Conservation (phyloP, 2,329 filamentous ascomycete genomes). For the Alternaria consortialis region DNA sequence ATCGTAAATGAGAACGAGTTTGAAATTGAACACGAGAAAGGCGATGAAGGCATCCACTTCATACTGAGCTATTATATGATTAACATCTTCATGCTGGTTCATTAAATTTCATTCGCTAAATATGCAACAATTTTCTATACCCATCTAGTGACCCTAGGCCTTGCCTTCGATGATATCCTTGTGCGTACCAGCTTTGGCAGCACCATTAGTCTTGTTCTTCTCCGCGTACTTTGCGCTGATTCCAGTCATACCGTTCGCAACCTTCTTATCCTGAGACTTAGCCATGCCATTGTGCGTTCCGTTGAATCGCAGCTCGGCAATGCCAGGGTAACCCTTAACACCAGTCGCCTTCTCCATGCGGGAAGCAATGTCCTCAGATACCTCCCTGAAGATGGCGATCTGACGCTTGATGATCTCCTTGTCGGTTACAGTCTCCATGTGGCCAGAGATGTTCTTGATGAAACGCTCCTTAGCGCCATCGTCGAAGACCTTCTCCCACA, state of each 20-base stretch:
- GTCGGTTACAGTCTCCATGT: conserved; percentile 67
- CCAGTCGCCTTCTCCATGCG: conserved; percentile 70
- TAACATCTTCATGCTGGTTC: no score
- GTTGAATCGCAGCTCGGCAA: conserved; percentile 65
- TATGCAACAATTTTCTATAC: not conserved
- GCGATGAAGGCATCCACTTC: no score
- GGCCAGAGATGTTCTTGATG: conserved; percentile 67
- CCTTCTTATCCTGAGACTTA: conserved; percentile 56
- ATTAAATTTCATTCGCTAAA: conserved; percentile 1
- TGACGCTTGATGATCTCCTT: conserved; percentile 70
- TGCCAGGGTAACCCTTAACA: conserved; percentile 67
- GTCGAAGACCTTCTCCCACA: conserved; percentile 71
- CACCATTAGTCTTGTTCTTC: conserved; percentile 58
- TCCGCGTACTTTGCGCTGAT: conserved; percentile 32
- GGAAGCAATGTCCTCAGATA: conserved; percentile 65
- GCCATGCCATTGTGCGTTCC: conserved; percentile 70
- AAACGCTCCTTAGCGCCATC: conserved; percentile 66
- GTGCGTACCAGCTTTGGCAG: conserved; percentile 57
- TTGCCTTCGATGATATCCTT: conserved; percentile 14
- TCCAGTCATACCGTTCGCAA: conserved; percentile 61
- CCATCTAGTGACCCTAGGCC: not conserved
- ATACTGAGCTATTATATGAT: no score
- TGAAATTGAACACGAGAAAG: no score
- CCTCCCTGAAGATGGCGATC: conserved; percentile 72
- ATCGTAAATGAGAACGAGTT: no score